Evolutionary conservation across 73 alveolate genomes (phyloP), one percentile per base, ranked within the genome.

Genomic region (Blepharisma stoltei): DNA sequence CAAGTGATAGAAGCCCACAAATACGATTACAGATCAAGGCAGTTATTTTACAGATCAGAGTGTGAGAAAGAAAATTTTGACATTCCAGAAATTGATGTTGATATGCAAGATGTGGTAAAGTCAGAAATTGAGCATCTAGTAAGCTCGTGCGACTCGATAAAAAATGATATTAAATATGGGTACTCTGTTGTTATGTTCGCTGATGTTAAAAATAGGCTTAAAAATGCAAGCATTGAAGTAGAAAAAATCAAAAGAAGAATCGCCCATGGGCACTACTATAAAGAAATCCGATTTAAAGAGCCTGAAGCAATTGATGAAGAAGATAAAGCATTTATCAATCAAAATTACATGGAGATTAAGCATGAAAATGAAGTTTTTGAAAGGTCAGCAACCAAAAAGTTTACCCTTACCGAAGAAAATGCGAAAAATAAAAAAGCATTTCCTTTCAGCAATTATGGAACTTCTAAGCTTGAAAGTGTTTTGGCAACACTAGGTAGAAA

Each of bases 401-500:
- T 52, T n/a, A 52, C 18, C 0, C 23, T 52, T 0, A 20, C 23
- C 0, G 67, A n/a, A 52, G 23, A 52, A 3, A 20, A 52, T 52
- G 67, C 67, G 3, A 20, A 52, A 20, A 14, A 52, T 52, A n/a
- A 52, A 20, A n/a, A 20, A 52, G 23, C 18, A 52, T 60, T 60
- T 25, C 73, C 73, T 5, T 60, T 60, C 5, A 60, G 73, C 46
- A n/a, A 60, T 60, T 60, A 60, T 25, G 79, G 65, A 69, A 69
- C 6, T 14, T 18, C 23, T 0, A 0, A 69, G 27, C 55, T 69
- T n/a, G 65, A 69, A 69, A 46, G 79, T 44, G 23, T 69, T 69
- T 46, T 69, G 6, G 11, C 25, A 69, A 18, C 11, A 25, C n/a
- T 46, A 0, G 79, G 79, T 2, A 44, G 23, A 44, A 46, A 37